Evolutionary conservation across 306 rosid genomes (phyloP).

Genomic region (Leucaena leucocephala): DNA sequence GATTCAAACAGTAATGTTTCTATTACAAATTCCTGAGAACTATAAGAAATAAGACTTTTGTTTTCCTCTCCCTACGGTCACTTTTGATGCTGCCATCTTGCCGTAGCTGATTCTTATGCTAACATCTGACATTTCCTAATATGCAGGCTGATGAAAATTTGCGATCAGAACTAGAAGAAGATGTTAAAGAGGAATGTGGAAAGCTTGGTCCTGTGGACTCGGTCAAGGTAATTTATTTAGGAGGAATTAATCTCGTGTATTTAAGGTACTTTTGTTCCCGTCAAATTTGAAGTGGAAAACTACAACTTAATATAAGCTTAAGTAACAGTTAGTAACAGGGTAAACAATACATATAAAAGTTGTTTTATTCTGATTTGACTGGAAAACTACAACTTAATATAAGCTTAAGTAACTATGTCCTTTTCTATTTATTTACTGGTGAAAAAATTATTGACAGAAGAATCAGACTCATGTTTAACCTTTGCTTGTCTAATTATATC

Average conservation of each 20-base stretch:
- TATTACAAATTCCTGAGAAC: not conserved
- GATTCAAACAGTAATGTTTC: not conserved
- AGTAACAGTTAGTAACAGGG: not conserved
- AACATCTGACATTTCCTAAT: conserved; percentile 34
- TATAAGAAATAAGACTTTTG: conserved; percentile 14
- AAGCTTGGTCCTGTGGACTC: conserved; percentile 86
- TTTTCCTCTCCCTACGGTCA: conserved; percentile 10
- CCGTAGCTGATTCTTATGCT: conserved; percentile 29
- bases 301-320: too few relatives aligned
- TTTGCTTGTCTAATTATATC: not conserved
- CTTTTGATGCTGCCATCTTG: conserved; percentile 19
- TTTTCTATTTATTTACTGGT: conserved; percentile 1
- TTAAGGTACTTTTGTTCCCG: not conserved
- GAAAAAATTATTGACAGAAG: conserved; percentile 1
- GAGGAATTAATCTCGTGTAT: not conserved
- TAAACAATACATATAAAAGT: not conserved
- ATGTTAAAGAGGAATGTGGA: conserved; percentile 81
- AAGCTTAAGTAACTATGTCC: not conserved
- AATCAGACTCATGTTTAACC: not conserved
- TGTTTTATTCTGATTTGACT: not conserved
- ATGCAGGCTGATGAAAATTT: conserved; percentile 82
- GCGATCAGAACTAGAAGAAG: conserved; percentile 73
- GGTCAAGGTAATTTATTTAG: conserved; percentile 64
- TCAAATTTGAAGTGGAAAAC: not conserved
- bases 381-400: not conserved